A percentile compares a stretch with the other conserved stretches of the same genome.
These are phyloP conservation scores for Cyberlindnera euphorbiae DNA, from an alignment of 805 yeast species.

Conservation along the genomic window DNA sequence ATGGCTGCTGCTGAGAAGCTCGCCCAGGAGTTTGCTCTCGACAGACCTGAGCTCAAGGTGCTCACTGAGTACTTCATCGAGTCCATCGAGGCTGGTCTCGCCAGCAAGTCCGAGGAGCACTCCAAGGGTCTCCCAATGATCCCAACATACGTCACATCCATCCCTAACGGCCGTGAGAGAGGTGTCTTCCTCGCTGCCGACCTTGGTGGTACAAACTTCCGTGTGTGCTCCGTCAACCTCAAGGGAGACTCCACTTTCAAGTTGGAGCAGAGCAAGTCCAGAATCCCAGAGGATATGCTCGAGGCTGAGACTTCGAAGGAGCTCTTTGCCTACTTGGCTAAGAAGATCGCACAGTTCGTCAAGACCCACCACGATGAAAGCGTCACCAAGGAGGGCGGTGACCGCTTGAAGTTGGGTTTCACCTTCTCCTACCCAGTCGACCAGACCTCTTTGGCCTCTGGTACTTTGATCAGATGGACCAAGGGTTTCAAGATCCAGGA, in stretches of 20 bases:
- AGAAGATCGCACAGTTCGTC: constrained; percentile 62
- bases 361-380: constrained; percentile 47
- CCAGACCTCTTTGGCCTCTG: constrained; percentile 75
- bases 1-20: constrained; percentile 15
- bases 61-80: constrained; percentile 48
- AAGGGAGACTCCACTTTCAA: constrained; percentile 76
- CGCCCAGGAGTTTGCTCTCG: constrained; percentile 21
- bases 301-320: constrained; percentile 56
- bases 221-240: constrained; percentile 84
- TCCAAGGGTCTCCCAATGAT: constrained; percentile 75
- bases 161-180: constrained; percentile 81
- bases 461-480: constrained; percentile 90
- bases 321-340: constrained; percentile 72
- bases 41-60: constrained; percentile 12
- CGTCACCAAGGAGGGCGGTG: constrained; percentile 19
- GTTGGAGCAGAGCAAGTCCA: constrained; percentile 69
- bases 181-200: constrained; percentile 89
- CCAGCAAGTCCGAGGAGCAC: constrained; percentile 34
- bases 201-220: constrained; percentile 92
- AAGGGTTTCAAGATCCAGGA: constrained; percentile 89
- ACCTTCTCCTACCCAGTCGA: constrained; percentile 92
- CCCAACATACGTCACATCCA: constrained; percentile 80
- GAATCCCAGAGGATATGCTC: constrained; percentile 77
- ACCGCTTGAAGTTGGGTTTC: constrained; percentile 72
- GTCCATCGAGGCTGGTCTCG: constrained; percentile 58